A percentile compares a stretch with the other conserved stretches of the same genome.
phyloP scores from a whole-genome alignment of 2,329 filamentous ascomycete species.

The Trichocomaceae sp. region DNA sequence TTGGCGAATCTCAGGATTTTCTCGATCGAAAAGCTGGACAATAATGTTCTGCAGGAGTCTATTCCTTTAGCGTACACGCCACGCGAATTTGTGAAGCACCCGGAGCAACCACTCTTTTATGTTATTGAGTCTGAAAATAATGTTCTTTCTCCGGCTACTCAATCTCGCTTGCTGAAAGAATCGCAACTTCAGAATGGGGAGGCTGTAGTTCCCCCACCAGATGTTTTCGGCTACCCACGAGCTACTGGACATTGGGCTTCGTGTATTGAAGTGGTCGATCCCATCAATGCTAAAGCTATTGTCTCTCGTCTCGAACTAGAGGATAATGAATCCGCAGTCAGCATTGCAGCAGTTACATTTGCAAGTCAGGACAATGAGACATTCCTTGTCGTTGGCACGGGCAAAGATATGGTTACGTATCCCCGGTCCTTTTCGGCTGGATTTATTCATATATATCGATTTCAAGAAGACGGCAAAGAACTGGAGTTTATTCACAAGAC shows the following conservation, averaged over 20 bases:
- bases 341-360: slow-evolving; percentile 76
- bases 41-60: slow-evolving; percentile 78
- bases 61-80: slow-evolving; percentile 87
- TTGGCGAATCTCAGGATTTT: slow-evolving; percentile 61
- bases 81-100: slow-evolving; percentile 77
- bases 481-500: slow-evolving; percentile 97
- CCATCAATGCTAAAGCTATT: slow-evolving; percentile 65
- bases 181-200: slow-evolving; percentile 66
- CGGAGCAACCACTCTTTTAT: slow-evolving; percentile 83
- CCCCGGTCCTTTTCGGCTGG: slow-evolving; percentile 70
- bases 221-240: slow-evolving; percentile 83
- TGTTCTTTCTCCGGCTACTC: slow-evolving; percentile 72
- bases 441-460: slow-evolving; percentile 86
- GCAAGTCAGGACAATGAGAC: slow-evolving; percentile 80
- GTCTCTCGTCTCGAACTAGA: slow-evolving; percentile 73
- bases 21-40: slow-evolving; percentile 76
- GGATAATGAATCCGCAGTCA: slow-evolving; percentile 87
- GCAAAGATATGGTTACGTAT: slow-evolving; percentile 76
- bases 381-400: slow-evolving; percentile 91
- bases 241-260: slow-evolving; percentile 87
- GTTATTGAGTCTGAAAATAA: slow-evolving; percentile 93
- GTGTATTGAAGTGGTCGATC: slow-evolving; percentile 88
- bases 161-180: slow-evolving; percentile 66
- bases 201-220: slow-evolving; percentile 61
- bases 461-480: slow-evolving; percentile 77